Percentiles rank a stretch among this genome's conserved stretches.
Conservation (phyloP, 371 early-diverging fungal genomes). For the Capillidium heterosporum region DNA sequence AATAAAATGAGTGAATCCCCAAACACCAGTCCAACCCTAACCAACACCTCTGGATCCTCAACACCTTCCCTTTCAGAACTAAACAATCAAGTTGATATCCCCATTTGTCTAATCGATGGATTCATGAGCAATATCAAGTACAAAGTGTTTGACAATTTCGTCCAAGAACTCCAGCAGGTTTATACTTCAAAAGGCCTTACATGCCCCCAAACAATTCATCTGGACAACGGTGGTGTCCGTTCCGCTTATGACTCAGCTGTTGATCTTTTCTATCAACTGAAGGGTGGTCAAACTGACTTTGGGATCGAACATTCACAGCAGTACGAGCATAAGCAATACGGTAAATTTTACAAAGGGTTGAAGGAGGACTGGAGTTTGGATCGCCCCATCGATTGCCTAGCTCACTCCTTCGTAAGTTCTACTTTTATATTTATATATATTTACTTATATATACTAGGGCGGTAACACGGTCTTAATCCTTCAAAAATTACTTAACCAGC, state of each 20-base stretch:
- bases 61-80: too few species aligned
- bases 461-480: background rate
- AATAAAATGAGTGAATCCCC: too few species aligned
- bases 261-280: background rate
- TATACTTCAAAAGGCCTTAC: background rate
- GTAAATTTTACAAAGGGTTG: background rate
- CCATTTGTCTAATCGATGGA: background rate
- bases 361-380: background rate
- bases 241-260: background rate
- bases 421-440: background rate
- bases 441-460: background rate
- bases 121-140: slow-evolving; percentile 4
- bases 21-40: too few species aligned
- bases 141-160: slow-evolving; percentile 1
- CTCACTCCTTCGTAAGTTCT: background rate
- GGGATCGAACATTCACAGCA: background rate
- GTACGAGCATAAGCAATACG: background rate
- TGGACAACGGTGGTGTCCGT: background rate
- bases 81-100: too few species aligned
- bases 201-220: background rate
- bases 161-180: background rate
- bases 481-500: background rate
- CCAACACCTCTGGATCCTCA: too few species aligned
- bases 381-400: background rate
- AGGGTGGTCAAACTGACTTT: background rate